Base-by-base conservation (phyloP, 169 alveolate species). In the Pseudocohnilembus persalinus region DNA sequence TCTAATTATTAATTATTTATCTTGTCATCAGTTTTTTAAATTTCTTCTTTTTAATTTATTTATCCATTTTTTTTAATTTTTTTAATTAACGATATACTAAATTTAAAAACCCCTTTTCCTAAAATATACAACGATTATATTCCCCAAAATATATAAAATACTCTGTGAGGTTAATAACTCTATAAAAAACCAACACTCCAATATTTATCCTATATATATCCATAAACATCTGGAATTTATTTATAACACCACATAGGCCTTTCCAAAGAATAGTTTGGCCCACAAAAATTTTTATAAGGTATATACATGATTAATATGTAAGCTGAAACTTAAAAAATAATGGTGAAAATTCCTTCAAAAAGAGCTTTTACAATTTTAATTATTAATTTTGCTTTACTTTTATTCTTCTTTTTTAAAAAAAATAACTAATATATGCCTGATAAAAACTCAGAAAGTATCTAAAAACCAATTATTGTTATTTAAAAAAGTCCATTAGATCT, bases 401-500 rank as follows among this genome's bases (percentile, higher is more conserved):
- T 35, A 1, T 0, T 0, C 35, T 20, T 49, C 75, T 77, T 68
- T 33, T n/a, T n/a, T n/a, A n/a, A n/a, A n/a, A n/a, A n/a, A n/a
- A n/a, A n/a, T n/a, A n/a, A n/a, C n/a, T n/a, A n/a, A n/a, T n/a
- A n/a, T n/a, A n/a, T n/a, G n/a, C n/a, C n/a, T n/a, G n/a, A 33
- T 24, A 83, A 30, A 29, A 77, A 76, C 28, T 76, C 74, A 26
- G 30, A 72, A 32, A 84, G 29, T 24, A 77, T 77, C 16, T 83
- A 84, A 77, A 64, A 77, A 1, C 89, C 89, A 31, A 74, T 33
- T 31, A 31, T 34, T 0, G 73, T 31, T 27, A 84, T 79, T 65
- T 34, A 77, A 68, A 84, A 68, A 33, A 84, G 33, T 4, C 89
- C 89, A 84, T 84, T 84, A 0, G 84, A 64, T 77, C 89, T 77